A percentile compares a stretch with the other conserved stretches of the same genome.
phyloP scores from a whole-genome alignment of 129 eudicot species.

The Kitagawia praeruptora region DNA sequence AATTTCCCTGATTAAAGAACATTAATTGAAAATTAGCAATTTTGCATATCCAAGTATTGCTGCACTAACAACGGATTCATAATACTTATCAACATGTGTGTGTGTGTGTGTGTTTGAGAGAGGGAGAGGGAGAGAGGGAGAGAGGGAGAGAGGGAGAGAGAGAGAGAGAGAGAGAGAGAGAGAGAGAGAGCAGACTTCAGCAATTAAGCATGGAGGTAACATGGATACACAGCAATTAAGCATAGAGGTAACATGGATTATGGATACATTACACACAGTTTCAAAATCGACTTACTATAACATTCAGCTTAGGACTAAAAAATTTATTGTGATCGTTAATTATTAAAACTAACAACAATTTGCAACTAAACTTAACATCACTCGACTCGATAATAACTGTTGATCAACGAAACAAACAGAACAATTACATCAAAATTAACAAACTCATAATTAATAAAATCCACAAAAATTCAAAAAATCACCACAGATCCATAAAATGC shows the following conservation, averaged over 20 bases:
- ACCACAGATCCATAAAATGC: neutral
- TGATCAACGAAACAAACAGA: neutral
- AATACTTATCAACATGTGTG: neutral
- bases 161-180: no score
- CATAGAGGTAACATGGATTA: neutral
- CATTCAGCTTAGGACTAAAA: neutral
- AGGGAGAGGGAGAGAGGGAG: no score
- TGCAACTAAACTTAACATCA: neutral
- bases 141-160: no score
- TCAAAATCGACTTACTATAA: no score
- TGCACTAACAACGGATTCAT: slow-evolving; percentile 5
- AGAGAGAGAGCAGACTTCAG: no score
- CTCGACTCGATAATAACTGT: neutral
- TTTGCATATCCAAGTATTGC: slow-evolving; percentile 10
- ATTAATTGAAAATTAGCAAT: neutral
- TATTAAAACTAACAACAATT: neutral
- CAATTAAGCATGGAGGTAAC: neutral
- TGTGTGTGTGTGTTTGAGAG: no score
- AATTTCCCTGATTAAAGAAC: slow-evolving; percentile 12
- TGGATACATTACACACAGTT: neutral
- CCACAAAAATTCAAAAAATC: no score
- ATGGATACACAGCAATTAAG: no score
- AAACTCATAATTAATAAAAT: no score
- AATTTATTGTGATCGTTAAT: neutral
- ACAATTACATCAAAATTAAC: neutral